Evolutionary conservation across 78 protist species (phyloP), one percentile per base, ranked within the genome.

Genomic region (Dictyostelium citrinum): DNA sequence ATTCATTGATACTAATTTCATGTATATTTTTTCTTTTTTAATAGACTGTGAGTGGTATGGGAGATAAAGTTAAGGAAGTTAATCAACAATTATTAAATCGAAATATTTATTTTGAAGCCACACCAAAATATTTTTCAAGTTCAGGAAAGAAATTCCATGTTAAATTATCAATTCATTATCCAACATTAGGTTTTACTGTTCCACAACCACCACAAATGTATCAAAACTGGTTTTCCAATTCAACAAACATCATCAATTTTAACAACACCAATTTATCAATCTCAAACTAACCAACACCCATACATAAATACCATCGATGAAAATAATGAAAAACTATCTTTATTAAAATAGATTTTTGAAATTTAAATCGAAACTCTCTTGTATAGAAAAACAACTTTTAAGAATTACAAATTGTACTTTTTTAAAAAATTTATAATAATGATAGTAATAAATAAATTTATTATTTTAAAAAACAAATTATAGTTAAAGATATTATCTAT

Each of bases 131-230:
- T n/a, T 16, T 74, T 74, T 22, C 49, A 17, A 3, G 16, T 10
- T n/a, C n/a, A 8, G 81, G 81, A 10, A 74, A 74, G 55, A 74
- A 74, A 16, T 74, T 74, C 11, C 81, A 74, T 39, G 17, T 74
- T 8, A 74, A 74, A 41, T 5, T 74, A 74, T 74, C 33, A n/a
- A 39, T 74, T 22, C 37, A 33, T 33, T 74, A 22, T 12, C 55
- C 55, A 39, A 22, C 81, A 22, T 16, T 35, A 8, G 78, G 33
- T 12, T 27, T 33, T 8, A 10, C 16, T 2, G 39, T 39, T 9
- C 55, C 8, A 74, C 58, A 33, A 37, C 35, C 81, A 33, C 81
- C 81, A 41, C 81, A 20, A 74, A 74, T 74, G 81, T 74, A 74
- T 39, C 45, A 39, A n/a, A 35, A 74, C 46, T 9, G n/a, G n/a